Percentiles rank a stretch among this genome's conserved stretches.
phyloP scores from a whole-genome alignment of 192 early-diverging fungal species.

The Linnemannia elongata region DNA sequence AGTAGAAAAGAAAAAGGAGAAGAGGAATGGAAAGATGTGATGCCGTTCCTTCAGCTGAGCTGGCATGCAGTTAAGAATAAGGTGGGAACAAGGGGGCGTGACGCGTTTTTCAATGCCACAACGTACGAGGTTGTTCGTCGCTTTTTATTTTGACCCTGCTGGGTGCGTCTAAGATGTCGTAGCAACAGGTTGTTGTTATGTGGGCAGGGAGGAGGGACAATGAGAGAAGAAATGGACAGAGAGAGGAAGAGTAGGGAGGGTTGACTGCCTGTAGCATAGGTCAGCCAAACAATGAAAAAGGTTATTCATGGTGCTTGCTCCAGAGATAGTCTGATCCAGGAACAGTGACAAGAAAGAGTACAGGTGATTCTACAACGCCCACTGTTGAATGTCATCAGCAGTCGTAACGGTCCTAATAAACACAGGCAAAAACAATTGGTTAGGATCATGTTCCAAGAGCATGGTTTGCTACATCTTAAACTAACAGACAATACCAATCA shows the following conservation, averaged over 20 bases:
- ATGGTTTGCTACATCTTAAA: background rate
- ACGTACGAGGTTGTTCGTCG: background rate
- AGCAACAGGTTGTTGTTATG: background rate
- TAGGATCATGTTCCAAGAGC: background rate
- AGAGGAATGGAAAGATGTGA: background rate
- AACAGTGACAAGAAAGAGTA: background rate
- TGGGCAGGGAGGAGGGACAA: background rate
- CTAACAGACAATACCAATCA: no score
- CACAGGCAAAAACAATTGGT: background rate
- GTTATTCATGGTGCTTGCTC: background rate
- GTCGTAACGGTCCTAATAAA: conserved; percentile 40
- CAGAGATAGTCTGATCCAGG: background rate
- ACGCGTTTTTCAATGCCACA: background rate
- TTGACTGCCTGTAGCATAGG: background rate
- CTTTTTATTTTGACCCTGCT: background rate
- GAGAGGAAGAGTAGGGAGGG: background rate
- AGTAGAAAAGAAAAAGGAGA: background rate
- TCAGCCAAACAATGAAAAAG: background rate
- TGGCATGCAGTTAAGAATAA: background rate
- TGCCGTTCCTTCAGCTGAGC: background rate
- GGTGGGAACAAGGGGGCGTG: no score
- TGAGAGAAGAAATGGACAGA: background rate
- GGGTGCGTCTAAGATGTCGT: background rate
- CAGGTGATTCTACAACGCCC: conserved; percentile 26
- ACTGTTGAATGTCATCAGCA: conserved; percentile 49